Evolutionary conservation across 2,329 filamentous ascomycete genomes (phyloP), one percentile per base, ranked within the genome.

Genomic region (Aureobasidium sp.): DNA sequence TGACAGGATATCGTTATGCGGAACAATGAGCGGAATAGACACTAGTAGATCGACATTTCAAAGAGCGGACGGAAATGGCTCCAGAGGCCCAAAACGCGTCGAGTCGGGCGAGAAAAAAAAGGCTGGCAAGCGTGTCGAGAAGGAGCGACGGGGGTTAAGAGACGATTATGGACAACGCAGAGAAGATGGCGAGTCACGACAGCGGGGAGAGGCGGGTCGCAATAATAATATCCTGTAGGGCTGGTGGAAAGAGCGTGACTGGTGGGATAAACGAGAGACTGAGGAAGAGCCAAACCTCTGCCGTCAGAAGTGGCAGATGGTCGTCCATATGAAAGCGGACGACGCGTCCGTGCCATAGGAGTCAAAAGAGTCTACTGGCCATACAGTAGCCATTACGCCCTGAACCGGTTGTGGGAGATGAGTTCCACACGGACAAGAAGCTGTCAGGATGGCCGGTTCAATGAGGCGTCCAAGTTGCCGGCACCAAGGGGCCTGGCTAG

Each of bases 41-140:
- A 62, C 58, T 63, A 63, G 29, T 53, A 65, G 55, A 58, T 48
- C 62, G 62, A 63, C 61, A 63, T 61, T 45, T 61, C 57, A 61
- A 62, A 49, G 44, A 62, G 62, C 42, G 48, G 22, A 59, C 44
- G 34, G 44, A 48, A 41, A 37, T 22, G 41, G 17, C 34, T 59
- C 56, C 37, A 45, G 29, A 41, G 41, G 14, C 64, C n/a, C 41
- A 42, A 57, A 56, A 49, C 37, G 29, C 37, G 48, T 56, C 34
- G 55, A 44, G 29, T 36, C 47, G 62, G 45, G 45, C 49, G 57
- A 52, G 53, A 41, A 44, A 49, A 42, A 62, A 44, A 59, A 51
- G 22, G 56, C 42, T 53, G 63, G 48, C 45, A 64, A 36, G 52
- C 52, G 52, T 55, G 52, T 22, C 31, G 52, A 55, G 20, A 5